phyloP scores from a whole-genome alignment of 441 rosid genomes.

The Flueggea neowawraea region DNA sequence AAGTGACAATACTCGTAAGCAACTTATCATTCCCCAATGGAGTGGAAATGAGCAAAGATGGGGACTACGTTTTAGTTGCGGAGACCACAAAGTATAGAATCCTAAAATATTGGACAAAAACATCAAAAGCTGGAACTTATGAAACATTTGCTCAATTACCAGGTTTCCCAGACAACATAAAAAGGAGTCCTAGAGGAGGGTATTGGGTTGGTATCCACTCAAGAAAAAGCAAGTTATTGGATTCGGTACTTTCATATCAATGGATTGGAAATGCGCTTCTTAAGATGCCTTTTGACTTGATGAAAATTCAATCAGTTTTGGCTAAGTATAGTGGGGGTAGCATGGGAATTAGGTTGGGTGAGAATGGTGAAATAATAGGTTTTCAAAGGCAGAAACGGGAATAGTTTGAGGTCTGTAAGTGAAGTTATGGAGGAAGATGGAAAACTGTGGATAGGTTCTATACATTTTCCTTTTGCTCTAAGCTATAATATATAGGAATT shows the following conservation, averaged over 20 bases:
- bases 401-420: slow-evolving; percentile 41
- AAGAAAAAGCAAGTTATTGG: slow-evolving; percentile 27
- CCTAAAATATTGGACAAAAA: slow-evolving; percentile 21
- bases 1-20: slow-evolving; percentile 23
- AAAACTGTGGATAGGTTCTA: slow-evolving; percentile 68
- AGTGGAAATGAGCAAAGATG: slow-evolving; percentile 36
- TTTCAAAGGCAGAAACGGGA: slow-evolving; percentile 29
- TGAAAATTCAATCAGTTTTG: slow-evolving; percentile 31
- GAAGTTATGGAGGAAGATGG: slow-evolving; percentile 60
- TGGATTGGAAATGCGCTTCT: slow-evolving; percentile 44
- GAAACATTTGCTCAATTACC: slow-evolving; percentile 21
- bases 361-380: slow-evolving; percentile 43
- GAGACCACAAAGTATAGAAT: slow-evolving; percentile 27
- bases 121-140: background rate
- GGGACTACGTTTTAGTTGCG: slow-evolving; percentile 27
- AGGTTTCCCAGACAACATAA: slow-evolving; percentile 37
- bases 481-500: slow-evolving; percentile 10
- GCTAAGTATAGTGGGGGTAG: slow-evolving; percentile 42
- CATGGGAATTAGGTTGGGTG: slow-evolving; percentile 54
- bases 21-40: slow-evolving; percentile 45
- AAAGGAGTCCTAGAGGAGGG: slow-evolving; percentile 29
- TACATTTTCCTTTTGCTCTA: slow-evolving; percentile 51
- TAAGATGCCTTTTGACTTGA: slow-evolving; percentile 33
- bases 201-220: slow-evolving; percentile 52
- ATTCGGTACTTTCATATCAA: slow-evolving; percentile 30